Evolutionary conservation across 768 basidiomycete genomes (phyloP).

Genomic region (Leccinum subgranulosum): DNA sequence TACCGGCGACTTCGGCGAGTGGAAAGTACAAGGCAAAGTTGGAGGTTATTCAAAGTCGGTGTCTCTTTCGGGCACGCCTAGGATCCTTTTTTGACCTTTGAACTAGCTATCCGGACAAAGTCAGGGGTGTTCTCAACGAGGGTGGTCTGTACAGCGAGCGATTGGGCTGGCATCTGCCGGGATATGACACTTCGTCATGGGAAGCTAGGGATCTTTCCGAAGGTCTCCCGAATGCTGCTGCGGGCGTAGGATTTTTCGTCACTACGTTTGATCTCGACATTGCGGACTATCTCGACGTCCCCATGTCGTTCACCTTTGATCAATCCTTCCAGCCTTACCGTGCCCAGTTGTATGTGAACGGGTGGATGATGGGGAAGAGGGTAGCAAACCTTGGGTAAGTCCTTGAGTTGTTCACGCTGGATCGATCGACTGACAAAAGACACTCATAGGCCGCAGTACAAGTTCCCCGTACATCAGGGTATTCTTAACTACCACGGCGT

Average conservation of each 20-base stretch:
- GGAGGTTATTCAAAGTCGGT: conserved; percentile 66
- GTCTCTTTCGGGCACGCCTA: not conserved
- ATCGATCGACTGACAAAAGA: conserved; percentile 2
- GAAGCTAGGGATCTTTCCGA: conserved; percentile 47
- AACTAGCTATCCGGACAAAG: conserved; percentile 70
- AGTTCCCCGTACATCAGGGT: conserved; percentile 82
- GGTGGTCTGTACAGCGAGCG: conserved; percentile 73
- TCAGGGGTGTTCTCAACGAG: conserved; percentile 67
- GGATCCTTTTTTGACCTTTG: not conserved
- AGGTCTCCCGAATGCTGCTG: conserved; percentile 53
- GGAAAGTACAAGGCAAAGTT: conserved; percentile 75
- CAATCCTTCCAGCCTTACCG: conserved; percentile 65
- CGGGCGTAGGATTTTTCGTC: conserved; percentile 82
- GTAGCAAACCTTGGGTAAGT: conserved; percentile 67
- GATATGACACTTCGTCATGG: conserved; percentile 66
- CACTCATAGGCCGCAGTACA: conserved; percentile 59
- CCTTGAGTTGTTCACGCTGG: not conserved
- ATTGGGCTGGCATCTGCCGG: conserved; percentile 71
- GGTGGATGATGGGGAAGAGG: conserved; percentile 87
- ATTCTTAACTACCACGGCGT: conserved; percentile 69
- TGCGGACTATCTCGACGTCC: conserved; percentile 58
- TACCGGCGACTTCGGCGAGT: conserved; percentile 53
- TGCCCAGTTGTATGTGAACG: conserved; percentile 74
- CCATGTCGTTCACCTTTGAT: conserved; percentile 70
- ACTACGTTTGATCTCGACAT: conserved; percentile 67